These are phyloP conservation scores for Quercus agrifolia DNA, from an alignment of 306 rosid genomes.

Conservation along the genomic window DNA sequence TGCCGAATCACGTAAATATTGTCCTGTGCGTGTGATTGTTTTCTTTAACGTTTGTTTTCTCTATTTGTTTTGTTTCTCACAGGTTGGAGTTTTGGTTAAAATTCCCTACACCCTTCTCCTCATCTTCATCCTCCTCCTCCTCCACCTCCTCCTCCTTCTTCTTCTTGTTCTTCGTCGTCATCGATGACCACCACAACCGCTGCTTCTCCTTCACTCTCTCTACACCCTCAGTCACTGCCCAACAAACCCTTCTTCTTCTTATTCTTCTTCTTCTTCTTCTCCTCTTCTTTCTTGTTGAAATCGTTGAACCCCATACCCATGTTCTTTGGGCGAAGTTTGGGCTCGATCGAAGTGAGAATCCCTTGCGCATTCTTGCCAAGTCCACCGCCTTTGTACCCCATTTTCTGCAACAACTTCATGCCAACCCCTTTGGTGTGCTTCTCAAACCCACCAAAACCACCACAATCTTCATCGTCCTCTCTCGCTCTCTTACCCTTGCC, in stretches of 20 bases:
- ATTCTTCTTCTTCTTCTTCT: conserved; percentile 44
- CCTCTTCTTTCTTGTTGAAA: conserved; percentile 39
- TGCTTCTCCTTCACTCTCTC: conserved; percentile 39
- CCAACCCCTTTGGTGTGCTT: conserved; percentile 83
- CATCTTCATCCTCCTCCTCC: conserved; percentile 33
- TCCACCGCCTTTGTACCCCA: conserved; percentile 97
- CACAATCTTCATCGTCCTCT: conserved; percentile 8
- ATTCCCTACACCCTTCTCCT: background rate
- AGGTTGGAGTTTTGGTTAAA: too few species aligned
- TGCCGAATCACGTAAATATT: too few species aligned
- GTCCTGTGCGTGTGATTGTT: too few species aligned
- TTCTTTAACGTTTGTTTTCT: too few species aligned
- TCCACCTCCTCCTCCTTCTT: conserved; percentile 36
- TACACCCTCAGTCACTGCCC: conserved; percentile 22
- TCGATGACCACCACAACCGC: conserved; percentile 29
- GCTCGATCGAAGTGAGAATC: conserved; percentile 70
- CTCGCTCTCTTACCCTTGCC: conserved; percentile 39
- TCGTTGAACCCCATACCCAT: conserved; percentile 83
- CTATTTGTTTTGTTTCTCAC: too few species aligned
- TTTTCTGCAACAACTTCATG: conserved; percentile 69
- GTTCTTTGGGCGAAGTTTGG: conserved; percentile 75
- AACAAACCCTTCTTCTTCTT: conserved; percentile 24
- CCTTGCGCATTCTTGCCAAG: conserved; percentile 92
- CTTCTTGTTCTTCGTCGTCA: background rate
- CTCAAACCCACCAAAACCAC: conserved; percentile 58